Evolutionary conservation across 1,284 basidiomycete genomes (phyloP), one percentile per base, ranked within the genome.

Genomic region (Puccinia hordei): DNA sequence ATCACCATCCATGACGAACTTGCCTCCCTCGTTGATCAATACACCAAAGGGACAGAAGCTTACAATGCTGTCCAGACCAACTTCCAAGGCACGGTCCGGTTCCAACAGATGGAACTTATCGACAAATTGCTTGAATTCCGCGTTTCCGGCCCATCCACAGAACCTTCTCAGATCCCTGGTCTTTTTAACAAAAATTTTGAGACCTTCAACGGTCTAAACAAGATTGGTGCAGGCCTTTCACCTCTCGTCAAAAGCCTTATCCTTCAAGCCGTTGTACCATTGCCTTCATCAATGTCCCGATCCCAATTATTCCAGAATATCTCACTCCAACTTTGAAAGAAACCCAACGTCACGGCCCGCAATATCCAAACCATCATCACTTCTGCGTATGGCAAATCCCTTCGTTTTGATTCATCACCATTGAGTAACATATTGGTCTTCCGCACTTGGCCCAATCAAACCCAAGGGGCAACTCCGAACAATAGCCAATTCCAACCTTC

Each of bases 251-350:
- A 69, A 19, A 49, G 41, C 24, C 66, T 69, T 6, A 49, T 69
- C 13, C 44, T 69, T 9, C 66, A 69, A 30, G 8, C 41, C 0
- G 10, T 69, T 0, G n/a, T 49, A 0, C 66, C 66, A 0, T n/a
- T 44, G 3, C 66, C 66, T 22, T 24, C 66, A 6, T 27, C 41
- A 6, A 69, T 69, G 66, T 30, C 66, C 0, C 0, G 66, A 30
- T 69, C 24, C 0, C 66, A 69, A 69, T 69, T 69, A 12, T 69
- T 69, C 13, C 66, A 69, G 41, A 69, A 69, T 22, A 69, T 69
- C 2, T 69, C 66, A 0, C 3, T 69, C 0, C 66, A 69, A 51
- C n/a, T 69, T 1, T 0, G 17, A 0, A 22, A 5, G 0, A 49
- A 33, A 9, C 0, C 19, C 6, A 10, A 69, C 0, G 15, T 49